These are phyloP conservation scores for Saururus chinensis DNA, from an alignment of 164 flowering plant species.

Conservation along the genomic window DNA sequence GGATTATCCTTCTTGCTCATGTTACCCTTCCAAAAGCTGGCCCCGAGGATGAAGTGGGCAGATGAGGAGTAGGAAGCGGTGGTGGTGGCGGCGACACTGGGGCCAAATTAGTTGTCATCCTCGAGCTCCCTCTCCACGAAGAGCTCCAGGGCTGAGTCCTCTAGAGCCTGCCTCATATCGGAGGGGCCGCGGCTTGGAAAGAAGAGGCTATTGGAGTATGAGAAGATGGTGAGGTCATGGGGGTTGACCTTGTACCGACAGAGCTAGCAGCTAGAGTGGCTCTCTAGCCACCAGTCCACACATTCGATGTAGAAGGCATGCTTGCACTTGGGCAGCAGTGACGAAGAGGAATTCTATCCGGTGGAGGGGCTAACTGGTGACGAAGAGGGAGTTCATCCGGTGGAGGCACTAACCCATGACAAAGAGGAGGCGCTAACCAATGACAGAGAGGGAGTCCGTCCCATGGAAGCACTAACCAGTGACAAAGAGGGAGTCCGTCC, in stretches of 20 bases:
- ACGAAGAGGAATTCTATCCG: no score
- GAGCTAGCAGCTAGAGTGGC: constrained; percentile 79
- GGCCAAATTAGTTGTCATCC: no score
- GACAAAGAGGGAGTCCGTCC: no score
- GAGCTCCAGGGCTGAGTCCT: constrained; percentile 35
- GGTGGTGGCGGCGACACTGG: no score
- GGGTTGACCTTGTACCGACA: constrained; percentile 47
- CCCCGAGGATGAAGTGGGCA: constrained; percentile 28
- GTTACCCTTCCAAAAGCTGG: constrained; percentile 21
- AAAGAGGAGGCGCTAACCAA: no score
- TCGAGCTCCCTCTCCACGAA: no score
- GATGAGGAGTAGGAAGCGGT: constrained; percentile 2
- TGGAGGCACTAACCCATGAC: no score
- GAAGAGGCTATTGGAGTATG: constrained; percentile 46
- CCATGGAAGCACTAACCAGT: no score
- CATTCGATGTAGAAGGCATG: constrained; percentile 72
- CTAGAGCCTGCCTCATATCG: constrained; percentile 12
- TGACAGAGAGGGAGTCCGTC: no score
- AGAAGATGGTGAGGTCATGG: constrained; percentile 30
- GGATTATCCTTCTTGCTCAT: constrained; percentile 14
- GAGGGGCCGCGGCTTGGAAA: constrained; percentile 17
- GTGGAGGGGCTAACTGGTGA: no score
- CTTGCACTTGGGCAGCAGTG: no score
- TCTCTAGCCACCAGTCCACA: constrained; percentile 87
- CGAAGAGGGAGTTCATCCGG: no score